These are phyloP conservation scores for Exophiala lecanii-corni DNA, from an alignment of 2,329 filamentous ascomycete genomes.

Conservation along the genomic window DNA sequence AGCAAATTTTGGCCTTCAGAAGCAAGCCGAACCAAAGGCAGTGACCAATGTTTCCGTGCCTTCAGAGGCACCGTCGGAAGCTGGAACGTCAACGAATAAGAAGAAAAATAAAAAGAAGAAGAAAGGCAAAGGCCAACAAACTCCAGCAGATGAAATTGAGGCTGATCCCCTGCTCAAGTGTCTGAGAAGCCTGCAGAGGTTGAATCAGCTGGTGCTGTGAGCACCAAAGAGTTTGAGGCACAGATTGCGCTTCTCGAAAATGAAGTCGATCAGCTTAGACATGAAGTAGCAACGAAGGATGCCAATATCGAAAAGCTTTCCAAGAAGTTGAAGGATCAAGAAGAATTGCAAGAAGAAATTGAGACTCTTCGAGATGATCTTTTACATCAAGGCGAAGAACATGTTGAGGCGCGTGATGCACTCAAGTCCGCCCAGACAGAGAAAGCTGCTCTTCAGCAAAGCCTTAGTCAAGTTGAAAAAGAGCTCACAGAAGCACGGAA, in stretches of 20 bases:
- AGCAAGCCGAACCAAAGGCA: slow-evolving; percentile 8
- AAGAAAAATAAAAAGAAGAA: slow-evolving; percentile 91
- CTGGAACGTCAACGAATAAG: slow-evolving; percentile 34
- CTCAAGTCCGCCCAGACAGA: slow-evolving; percentile 65
- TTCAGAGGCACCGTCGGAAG: slow-evolving; percentile 22
- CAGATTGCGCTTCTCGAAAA: slow-evolving; percentile 30
- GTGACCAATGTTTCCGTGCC: slow-evolving; percentile 22
- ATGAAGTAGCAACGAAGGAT: slow-evolving; percentile 54
- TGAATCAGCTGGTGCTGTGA: slow-evolving; percentile 5
- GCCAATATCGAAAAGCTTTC: slow-evolving; percentile 67
- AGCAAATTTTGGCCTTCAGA: slow-evolving; percentile 28
- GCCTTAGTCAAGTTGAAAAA: slow-evolving; percentile 64
- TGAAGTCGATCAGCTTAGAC: slow-evolving; percentile 25
- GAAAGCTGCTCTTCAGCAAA: slow-evolving; percentile 61
- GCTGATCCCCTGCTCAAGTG: slow-evolving; percentile 34
- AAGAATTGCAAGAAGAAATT: slow-evolving; percentile 78
- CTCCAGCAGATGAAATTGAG: slow-evolving; percentile 36
- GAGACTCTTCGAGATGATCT: slow-evolving; percentile 77
- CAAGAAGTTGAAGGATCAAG: slow-evolving; percentile 67
- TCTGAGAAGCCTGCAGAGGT: slow-evolving; percentile 26
- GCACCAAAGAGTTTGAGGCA: background rate
- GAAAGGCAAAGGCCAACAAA: slow-evolving; percentile 47
- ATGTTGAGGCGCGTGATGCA: slow-evolving; percentile 76
- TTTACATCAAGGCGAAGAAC: slow-evolving; percentile 71
- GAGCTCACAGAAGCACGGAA: slow-evolving; percentile 58